Evolutionary conservation across 2,329 filamentous ascomycete species (phyloP), one percentile per base, ranked within the genome.

Genomic region (Cercospora sp.): DNA sequence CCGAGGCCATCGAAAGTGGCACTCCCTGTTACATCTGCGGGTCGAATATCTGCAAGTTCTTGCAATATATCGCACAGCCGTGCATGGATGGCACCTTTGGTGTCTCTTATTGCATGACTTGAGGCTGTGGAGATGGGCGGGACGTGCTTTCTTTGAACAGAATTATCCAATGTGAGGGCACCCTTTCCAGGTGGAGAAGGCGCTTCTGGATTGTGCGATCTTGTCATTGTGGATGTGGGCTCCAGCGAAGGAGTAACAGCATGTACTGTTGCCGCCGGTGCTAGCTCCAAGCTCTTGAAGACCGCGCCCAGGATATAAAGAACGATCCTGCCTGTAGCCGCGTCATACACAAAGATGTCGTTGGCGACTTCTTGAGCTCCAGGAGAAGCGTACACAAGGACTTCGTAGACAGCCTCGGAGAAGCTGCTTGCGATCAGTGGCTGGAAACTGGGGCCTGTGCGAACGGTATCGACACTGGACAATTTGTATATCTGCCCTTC

Each of bases 1-100:
- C 75, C 75, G 6, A 76, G 57, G 24, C 74, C 72, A 5, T 66
- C 68, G 13, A 72, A 63, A 18, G 68, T 61, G 32, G 62, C 51
- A n/a, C 32, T 43, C 13, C 55, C 61, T 18, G 7, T 40, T 7
- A 68, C 28, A 34, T 51, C 53, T 21, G 37, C 21, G 7, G 49
- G 58, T 28, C 5, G n/a, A 7, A 66, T 61, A 8, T 62, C 64
- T 13, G 64, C 64, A 30, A 66, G 40, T 18, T 66, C 57, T 37
- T 66, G 58, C 34, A 63, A 13, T 26, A 53, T 63, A 16, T 18
- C 3, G 5, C 26, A 34, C 45, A 63, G 5, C 16, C 30, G 40
- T 49, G 43, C 61, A 16, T 63, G 61, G 8, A 63, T 32, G 18
- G 40, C 6, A 3, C 0, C 18, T 32, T 21, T 37, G n/a, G 30